These are phyloP conservation scores for Conticribra weissflogii DNA, from an alignment of 108 stramenopile species.

Conservation along the genomic window DNA sequence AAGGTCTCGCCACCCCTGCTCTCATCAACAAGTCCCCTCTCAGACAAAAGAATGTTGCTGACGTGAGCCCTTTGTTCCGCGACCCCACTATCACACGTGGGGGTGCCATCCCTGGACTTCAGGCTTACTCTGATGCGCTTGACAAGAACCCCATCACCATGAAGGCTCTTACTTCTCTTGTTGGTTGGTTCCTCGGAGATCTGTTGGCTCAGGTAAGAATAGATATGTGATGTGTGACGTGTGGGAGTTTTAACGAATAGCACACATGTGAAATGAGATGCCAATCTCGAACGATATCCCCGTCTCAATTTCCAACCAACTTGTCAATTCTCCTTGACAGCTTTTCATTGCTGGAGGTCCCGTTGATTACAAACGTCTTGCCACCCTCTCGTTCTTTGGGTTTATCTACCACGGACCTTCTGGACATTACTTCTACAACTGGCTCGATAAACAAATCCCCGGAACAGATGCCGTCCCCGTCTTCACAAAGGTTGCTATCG, in stretches of 20 bases:
- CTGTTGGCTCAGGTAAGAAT: conserved; percentile 91
- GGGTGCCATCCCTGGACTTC: conserved; percentile 90
- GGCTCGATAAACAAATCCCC: conserved; percentile 87
- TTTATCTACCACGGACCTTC: conserved; percentile 97
- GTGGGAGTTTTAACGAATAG: no score
- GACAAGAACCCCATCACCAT: conserved; percentile 92
- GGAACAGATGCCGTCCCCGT: conserved; percentile 83
- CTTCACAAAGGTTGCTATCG: conserved; percentile 93
- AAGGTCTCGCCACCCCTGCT: conserved; percentile 51
- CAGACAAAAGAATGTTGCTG: conserved; percentile 61
- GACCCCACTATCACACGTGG: conserved; percentile 79
- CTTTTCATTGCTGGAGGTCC: conserved; percentile 92
- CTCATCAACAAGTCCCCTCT: conserved; percentile 44
- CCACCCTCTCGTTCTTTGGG: conserved; percentile 93
- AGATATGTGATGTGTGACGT: no score
- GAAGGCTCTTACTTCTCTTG: conserved; percentile 95
- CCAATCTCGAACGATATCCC: no score
- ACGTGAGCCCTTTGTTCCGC: conserved; percentile 73
- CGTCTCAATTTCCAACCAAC: no score
- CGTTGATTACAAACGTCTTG: conserved; percentile 93
- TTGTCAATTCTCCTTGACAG: no score
- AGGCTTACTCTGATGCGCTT: conserved; percentile 92
- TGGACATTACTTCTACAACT: conserved; percentile 99
- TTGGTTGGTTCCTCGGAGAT: conserved; percentile 96
- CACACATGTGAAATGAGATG: no score